phyloP scores from a whole-genome alignment of 352 stramenopile species.

The Phytopythium mirpurense region DNA sequence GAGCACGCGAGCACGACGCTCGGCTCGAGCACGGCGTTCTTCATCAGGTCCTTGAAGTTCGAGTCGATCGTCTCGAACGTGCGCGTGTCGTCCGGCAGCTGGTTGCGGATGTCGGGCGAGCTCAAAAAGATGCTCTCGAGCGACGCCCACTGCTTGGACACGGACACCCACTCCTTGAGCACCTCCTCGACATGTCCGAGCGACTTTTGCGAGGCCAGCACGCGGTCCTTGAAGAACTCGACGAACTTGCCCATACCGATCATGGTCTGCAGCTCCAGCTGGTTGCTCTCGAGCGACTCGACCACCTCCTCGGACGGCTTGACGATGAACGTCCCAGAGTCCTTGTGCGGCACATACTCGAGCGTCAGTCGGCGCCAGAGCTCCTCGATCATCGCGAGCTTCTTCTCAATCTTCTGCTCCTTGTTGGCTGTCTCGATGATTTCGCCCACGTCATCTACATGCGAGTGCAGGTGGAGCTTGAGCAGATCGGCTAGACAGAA shows the following conservation, averaged over 20 bases:
- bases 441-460: constrained; percentile 83
- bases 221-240: constrained; percentile 86
- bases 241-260: constrained; percentile 90
- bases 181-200: constrained; percentile 84
- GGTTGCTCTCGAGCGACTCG: constrained; percentile 82
- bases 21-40: constrained; percentile 83
- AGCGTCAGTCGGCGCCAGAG: constrained; percentile 77
- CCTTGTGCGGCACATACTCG: constrained; percentile 86
- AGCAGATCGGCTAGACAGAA: constrained; percentile 81
- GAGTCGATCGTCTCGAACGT: constrained; percentile 88
- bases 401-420: constrained; percentile 89
- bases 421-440: constrained; percentile 88
- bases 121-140: constrained; percentile 88
- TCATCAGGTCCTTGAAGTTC: constrained; percentile 90
- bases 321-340: constrained; percentile 81
- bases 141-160: constrained; percentile 85
- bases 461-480: constrained; percentile 75
- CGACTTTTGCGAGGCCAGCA: constrained; percentile 72
- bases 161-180: constrained; percentile 83
- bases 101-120: constrained; percentile 85
- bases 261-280: constrained; percentile 87
- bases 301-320: constrained; percentile 85
- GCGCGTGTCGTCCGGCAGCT: constrained; percentile 80
- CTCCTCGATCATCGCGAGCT: constrained; percentile 86
- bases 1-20: constrained; percentile 74